phyloP scores from a whole-genome alignment of 2,329 filamentous ascomycete genomes.

The Fusarium sublunatum region DNA sequence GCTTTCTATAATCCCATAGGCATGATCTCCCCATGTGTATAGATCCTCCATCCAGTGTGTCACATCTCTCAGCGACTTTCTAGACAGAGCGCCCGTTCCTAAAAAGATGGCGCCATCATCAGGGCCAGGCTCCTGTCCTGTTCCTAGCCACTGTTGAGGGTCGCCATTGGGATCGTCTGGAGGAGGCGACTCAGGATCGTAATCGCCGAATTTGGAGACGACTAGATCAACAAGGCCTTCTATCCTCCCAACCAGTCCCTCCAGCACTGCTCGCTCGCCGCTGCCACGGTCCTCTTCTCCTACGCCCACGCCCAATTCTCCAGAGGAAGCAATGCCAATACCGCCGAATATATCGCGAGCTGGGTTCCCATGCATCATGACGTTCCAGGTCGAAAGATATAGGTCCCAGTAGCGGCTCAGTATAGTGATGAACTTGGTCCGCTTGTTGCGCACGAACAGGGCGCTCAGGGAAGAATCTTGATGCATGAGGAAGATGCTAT shows the following conservation, averaged over 20 bases:
- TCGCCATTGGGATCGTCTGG: conserved; percentile 43
- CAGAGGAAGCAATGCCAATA: conserved; percentile 88
- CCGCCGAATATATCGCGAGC: conserved; percentile 81
- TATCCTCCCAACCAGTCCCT: conserved; percentile 83
- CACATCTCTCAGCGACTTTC: conserved; percentile 76
- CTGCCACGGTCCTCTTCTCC: conserved; percentile 96
- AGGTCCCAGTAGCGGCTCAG: conserved; percentile 85
- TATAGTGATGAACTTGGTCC: conserved; percentile 76
- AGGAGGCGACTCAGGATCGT: conserved; percentile 45
- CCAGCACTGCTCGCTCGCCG: conserved; percentile 90
- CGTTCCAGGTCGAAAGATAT: conserved; percentile 81
- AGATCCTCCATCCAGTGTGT: conserved; percentile 90
- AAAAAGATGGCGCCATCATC: conserved; percentile 90
- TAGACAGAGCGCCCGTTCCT: conserved; percentile 78
- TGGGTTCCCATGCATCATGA: conserved; percentile 90
- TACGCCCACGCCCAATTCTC: conserved; percentile 92
- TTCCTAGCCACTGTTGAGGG: conserved; percentile 74
- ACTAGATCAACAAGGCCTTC: conserved; percentile 89
- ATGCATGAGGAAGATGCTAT: conserved; percentile 87
- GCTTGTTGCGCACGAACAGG: conserved; percentile 72
- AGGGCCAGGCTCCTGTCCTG: conserved; percentile 72
- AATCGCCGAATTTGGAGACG: conserved; percentile 83
- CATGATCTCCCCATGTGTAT: conserved; percentile 83
- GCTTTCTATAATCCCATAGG: conserved; percentile 87
- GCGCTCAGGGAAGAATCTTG: conserved; percentile 80